A percentile compares a stretch with the other conserved stretches of the same genome.
Evolutionary conservation across 2,329 filamentous ascomycete species (phyloP).

Genomic region (Ceratocystis colombiana): DNA sequence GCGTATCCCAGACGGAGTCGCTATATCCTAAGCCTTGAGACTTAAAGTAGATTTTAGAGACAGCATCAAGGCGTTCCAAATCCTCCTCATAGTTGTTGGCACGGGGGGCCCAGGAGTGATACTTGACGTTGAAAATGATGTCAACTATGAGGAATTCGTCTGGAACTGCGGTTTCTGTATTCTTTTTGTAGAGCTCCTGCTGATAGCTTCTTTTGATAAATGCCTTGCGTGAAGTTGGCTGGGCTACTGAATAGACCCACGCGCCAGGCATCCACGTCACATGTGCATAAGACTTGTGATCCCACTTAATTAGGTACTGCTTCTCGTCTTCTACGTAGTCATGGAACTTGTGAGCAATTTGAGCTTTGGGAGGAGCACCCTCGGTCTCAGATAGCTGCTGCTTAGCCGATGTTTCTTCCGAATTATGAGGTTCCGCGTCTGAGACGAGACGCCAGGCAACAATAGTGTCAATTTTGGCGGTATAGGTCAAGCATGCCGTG

Average conservation of each 20-base stretch:
- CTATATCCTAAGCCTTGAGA: slow-evolving; percentile 89
- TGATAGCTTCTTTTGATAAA: slow-evolving; percentile 63
- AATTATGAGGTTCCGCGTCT: slow-evolving; percentile 13
- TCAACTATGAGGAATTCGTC: slow-evolving; percentile 79
- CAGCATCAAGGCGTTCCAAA: slow-evolving; percentile 57
- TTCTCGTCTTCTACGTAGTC: slow-evolving; percentile 57
- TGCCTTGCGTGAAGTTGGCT: slow-evolving; percentile 55
- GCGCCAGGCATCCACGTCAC: slow-evolving; percentile 79
- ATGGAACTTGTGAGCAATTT: slow-evolving; percentile 19
- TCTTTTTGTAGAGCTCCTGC: slow-evolving; percentile 52
- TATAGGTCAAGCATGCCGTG: slow-evolving; percentile 57
- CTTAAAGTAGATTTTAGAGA: slow-evolving; percentile 71
- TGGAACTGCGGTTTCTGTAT: slow-evolving; percentile 67
- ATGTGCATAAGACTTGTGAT: slow-evolving; percentile 66
- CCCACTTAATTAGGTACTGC: slow-evolving; percentile 89
- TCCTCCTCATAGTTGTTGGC: slow-evolving; percentile 51
- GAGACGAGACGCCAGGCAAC: slow-evolving; percentile 73
- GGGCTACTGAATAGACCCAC: slow-evolving; percentile 70
- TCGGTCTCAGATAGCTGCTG: neutral
- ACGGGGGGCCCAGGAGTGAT: slow-evolving; percentile 32
- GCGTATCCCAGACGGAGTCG: slow-evolving; percentile 79
- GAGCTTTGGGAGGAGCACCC: neutral
- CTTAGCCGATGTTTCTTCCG: slow-evolving; percentile 25
- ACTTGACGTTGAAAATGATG: slow-evolving; percentile 72
- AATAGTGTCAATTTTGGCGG: slow-evolving; percentile 61